Evolutionary conservation across 1,284 basidiomycete genomes (phyloP), one percentile per base, ranked within the genome.

Genomic region (Apiotrichum gamsii): DNA sequence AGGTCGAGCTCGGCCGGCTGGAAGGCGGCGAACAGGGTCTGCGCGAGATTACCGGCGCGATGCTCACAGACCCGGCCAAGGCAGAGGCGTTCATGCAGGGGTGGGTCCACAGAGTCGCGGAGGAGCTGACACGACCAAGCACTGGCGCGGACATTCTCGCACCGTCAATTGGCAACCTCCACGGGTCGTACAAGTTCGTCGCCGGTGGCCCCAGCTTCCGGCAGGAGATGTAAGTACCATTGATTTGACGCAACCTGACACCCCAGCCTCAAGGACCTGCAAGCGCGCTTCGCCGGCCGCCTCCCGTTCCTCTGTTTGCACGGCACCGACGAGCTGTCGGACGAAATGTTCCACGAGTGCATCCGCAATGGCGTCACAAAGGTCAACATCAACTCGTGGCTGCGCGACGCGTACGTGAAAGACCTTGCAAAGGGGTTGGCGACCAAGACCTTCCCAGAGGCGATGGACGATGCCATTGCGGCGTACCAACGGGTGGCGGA

Each of bases 11-110:
- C 5, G 74, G 74, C 32, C 58, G 74, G 32, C 52, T 76, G 28
- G 73, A 74, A 40, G 74, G 74, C 21, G 74, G 74, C 16, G 74
- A 76, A 47, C 74, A 72, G 3, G 74, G 74, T 29, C 60, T 75
- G n/a, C 57, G 72, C n/a, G 62, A 70, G 49, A 73, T 75, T 46
- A 61, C 65, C 11, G 72, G 74, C 19, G 72, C 69, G 8, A 70
- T 73, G 61, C 62, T 74, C 36, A 75, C 74, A 14, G 69, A 74
- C 46, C 72, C 72, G 2, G 51, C 52, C 29, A 73, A 73, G 48
- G 73, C 72, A 21, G 67, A 74, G 53, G 47, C 47, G 23, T 72
- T 72, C 52, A 69, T 72, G 61, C 60, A 62, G 43, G 61, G 58
- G 61, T 67, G 51, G 52, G 65, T 58, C 6, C n/a, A n/a, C n/a